phyloP scores from a whole-genome alignment of 352 stramenopile genomes.

The Phytophthora cryptogea region DNA sequence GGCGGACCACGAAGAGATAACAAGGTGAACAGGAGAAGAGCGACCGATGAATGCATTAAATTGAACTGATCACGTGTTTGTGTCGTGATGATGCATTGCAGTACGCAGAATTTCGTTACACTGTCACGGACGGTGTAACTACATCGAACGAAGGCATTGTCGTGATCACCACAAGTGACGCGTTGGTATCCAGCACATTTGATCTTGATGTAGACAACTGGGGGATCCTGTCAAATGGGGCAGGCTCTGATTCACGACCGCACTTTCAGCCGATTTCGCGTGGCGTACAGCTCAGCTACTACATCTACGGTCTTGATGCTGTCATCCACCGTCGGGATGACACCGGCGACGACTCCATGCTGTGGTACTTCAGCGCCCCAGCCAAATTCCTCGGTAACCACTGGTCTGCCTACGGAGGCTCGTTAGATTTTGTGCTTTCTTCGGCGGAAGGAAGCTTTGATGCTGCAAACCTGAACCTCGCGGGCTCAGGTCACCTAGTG shows the following conservation, averaged over 20 bases:
- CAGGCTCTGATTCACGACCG: conserved; percentile 12
- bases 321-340: conserved; percentile 70
- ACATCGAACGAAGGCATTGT: conserved; percentile 76
- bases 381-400: conserved; percentile 90
- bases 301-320: conserved; percentile 84
- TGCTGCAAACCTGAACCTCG: conserved; percentile 73
- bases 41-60: not conserved
- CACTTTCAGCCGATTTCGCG: conserved; percentile 69
- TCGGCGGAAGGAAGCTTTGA: conserved; percentile 91
- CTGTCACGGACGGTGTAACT: conserved; percentile 68
- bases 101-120: conserved; percentile 90
- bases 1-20: conserved; percentile 55
- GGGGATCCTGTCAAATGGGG: conserved; percentile 74
- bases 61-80: not conserved
- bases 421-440: conserved; percentile 89
- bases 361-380: conserved; percentile 90
- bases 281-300: conserved; percentile 84
- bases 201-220: conserved; percentile 79
- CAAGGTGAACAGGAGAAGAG: conserved; percentile 43
- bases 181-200: conserved; percentile 87
- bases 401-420: conserved; percentile 88
- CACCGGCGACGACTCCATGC: conserved; percentile 66
- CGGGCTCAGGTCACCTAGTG: conserved; percentile 68
- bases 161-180: conserved; percentile 69
- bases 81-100: conserved; percentile 26